Conservation (phyloP, 352 stramenopile genomes). For the Pythium brachiatum region DNA sequence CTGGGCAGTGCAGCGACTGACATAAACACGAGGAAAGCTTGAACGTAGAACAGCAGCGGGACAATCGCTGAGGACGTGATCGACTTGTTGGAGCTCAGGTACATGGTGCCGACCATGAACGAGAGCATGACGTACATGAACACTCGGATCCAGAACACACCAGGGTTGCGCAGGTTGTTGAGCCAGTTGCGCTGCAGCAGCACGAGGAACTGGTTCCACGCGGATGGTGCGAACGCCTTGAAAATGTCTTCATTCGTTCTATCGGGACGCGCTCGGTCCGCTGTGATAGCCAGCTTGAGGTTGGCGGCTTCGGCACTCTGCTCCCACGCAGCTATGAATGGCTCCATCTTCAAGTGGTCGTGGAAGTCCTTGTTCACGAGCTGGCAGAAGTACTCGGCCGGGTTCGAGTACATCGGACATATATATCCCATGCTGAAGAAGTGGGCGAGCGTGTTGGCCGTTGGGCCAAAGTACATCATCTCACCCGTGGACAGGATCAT, state of each 20-base stretch:
- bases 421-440: constrained; percentile 46
- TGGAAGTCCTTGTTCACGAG: constrained; percentile 44
- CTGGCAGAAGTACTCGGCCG: constrained; percentile 37
- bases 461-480: constrained; percentile 86
- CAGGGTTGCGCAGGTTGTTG: constrained; percentile 64
- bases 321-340: too few relatives aligned
- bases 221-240: constrained; percentile 23
- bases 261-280: too few relatives aligned
- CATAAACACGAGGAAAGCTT: constrained; percentile 91
- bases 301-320: too few relatives aligned
- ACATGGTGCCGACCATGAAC: constrained; percentile 73
- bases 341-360: too few relatives aligned
- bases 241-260: neutral
- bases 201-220: constrained; percentile 47
- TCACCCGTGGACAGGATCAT: constrained; percentile 62
- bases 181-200: constrained; percentile 47
- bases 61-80: constrained; percentile 42
- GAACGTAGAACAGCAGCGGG: constrained; percentile 80
- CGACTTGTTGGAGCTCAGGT: constrained; percentile 45
- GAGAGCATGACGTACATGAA: constrained; percentile 71
- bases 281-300: constrained; percentile 4
- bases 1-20: constrained; percentile 79
- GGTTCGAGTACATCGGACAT: constrained; percentile 66
- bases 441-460: constrained; percentile 43
- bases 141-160: constrained; percentile 64